These are phyloP conservation scores for Colletotrichum tofieldiae DNA, from an alignment of 2,329 filamentous ascomycete species.

Conservation along the genomic window DNA sequence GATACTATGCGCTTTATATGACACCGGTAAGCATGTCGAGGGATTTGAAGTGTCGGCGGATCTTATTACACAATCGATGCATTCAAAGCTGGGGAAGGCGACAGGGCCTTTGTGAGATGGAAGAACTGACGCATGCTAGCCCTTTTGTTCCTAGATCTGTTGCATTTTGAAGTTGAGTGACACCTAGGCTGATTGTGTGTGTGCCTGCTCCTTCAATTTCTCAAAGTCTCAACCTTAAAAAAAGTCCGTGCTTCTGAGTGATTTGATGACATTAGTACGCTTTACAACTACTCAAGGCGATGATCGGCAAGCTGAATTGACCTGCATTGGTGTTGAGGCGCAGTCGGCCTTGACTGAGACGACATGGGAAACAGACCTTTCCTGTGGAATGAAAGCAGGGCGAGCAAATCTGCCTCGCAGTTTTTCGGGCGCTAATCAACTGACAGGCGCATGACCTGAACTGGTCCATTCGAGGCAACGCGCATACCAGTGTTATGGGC, in stretches of 20 bases:
- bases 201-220: too few species aligned
- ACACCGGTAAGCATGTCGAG: too few species aligned
- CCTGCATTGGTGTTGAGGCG: constrained; percentile 16
- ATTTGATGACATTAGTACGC: neutral
- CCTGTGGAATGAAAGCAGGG: neutral
- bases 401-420: constrained; percentile 31
- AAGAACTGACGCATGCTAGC: too few species aligned
- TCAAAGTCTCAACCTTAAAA: too few species aligned
- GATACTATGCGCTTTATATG: too few species aligned
- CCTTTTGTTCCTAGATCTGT: too few species aligned
- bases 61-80: too few species aligned
- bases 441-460: neutral
- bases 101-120: too few species aligned
- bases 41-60: too few species aligned
- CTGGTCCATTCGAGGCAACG: neutral
- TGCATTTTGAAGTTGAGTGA: too few species aligned
- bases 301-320: neutral
- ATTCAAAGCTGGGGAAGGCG: too few species aligned
- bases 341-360: neutral
- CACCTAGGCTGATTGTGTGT: too few species aligned
- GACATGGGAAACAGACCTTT: neutral
- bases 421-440: neutral
- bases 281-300: neutral
- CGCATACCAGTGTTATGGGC: neutral
- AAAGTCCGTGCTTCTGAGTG: neutral